Evolutionary conservation across 2,329 filamentous ascomycete genomes (phyloP).

Genomic region (Ustilaginoidea virens): DNA sequence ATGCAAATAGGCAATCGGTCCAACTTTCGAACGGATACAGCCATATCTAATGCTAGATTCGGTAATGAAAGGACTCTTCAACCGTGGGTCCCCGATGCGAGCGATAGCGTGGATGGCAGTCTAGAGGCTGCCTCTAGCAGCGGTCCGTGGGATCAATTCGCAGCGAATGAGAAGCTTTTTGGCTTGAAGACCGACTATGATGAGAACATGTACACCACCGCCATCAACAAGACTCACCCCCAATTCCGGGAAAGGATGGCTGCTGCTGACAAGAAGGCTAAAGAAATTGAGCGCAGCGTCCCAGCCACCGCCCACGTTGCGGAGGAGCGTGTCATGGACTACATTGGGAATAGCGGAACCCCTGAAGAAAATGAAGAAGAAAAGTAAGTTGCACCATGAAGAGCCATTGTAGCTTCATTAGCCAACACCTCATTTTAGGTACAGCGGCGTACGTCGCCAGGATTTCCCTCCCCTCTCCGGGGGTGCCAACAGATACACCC

Average conservation of each 20-base stretch:
- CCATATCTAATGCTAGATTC: conserved; percentile 63
- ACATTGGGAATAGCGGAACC: conserved; percentile 43
- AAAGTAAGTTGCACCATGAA: conserved; percentile 40
- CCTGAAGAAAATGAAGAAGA: conserved; percentile 79
- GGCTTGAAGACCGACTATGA: conserved; percentile 83
- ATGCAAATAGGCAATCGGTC: conserved; percentile 41
- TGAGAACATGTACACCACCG: conserved; percentile 87
- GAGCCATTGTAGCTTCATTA: not conserved
- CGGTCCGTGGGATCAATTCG: conserved; percentile 81
- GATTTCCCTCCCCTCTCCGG: conserved; percentile 51
- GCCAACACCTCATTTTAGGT: conserved; percentile 32
- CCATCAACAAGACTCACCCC: conserved; percentile 72
- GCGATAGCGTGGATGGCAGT: conserved; percentile 49
- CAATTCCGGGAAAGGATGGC: conserved; percentile 65
- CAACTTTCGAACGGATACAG: conserved; percentile 71
- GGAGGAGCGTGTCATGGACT: conserved; percentile 70
- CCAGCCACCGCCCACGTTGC: conserved; percentile 70
- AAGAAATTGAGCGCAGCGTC: conserved; percentile 70
- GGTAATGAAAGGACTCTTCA: conserved; percentile 63
- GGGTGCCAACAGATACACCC: conserved; percentile 63
- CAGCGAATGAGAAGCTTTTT: conserved; percentile 74
- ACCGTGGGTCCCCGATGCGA: conserved; percentile 59
- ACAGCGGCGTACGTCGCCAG: conserved; percentile 76
- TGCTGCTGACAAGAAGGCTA: conserved; percentile 66
- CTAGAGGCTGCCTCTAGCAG: conserved; percentile 44